A percentile compares a stretch with the other conserved stretches of the same genome.
These are phyloP conservation scores for Colletotrichum sp. DNA, from an alignment of 2,329 filamentous ascomycete genomes.

Conservation along the genomic window DNA sequence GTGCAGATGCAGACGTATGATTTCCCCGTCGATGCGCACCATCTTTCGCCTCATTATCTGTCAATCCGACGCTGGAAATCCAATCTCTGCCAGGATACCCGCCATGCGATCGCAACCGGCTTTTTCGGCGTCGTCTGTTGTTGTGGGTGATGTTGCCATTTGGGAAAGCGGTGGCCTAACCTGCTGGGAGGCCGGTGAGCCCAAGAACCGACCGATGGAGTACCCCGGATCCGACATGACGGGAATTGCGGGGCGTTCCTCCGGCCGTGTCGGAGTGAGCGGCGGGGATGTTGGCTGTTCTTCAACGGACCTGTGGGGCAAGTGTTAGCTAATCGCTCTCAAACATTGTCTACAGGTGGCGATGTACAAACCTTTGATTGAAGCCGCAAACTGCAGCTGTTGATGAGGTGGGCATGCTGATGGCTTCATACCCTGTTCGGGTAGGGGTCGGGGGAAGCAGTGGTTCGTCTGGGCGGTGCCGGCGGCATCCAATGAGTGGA, in stretches of 20 bases:
- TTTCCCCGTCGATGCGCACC: background rate
- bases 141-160: background rate
- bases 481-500: background rate
- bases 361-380: background rate
- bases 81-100: background rate
- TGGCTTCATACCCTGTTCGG: background rate
- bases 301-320: background rate
- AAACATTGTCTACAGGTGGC: background rate
- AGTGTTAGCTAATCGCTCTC: background rate
- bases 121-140: background rate
- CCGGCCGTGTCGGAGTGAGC: background rate
- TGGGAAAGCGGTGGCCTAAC: background rate
- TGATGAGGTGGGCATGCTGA: constrained; percentile 5
- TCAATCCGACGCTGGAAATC: background rate
- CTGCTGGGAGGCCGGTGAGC: background rate
- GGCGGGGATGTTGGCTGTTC: background rate
- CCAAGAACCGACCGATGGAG: background rate
- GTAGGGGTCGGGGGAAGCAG: background rate
- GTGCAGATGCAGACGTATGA: background rate
- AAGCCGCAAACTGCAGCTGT: background rate
- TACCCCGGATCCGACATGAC: background rate
- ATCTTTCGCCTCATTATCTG: background rate
- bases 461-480: background rate
- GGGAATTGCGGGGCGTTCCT: constrained; percentile 9
- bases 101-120: background rate